phyloP scores from a whole-genome alignment of 2,329 filamentous ascomycete species.

The Fusarium metavorans region DNA sequence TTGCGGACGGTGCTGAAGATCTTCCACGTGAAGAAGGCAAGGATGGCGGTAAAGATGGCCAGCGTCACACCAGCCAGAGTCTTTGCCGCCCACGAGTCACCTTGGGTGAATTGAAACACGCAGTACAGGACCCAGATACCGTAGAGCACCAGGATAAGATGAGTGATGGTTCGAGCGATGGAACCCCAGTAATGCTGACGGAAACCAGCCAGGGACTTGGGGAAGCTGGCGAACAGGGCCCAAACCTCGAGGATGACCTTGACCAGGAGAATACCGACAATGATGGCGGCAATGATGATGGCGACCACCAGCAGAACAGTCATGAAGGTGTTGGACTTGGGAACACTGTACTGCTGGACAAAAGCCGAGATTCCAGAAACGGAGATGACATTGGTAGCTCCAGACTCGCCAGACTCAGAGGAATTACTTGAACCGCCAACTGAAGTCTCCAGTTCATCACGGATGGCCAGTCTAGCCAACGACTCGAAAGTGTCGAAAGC shows the following conservation, averaged over 20 bases:
- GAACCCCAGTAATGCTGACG: conserved; percentile 97
- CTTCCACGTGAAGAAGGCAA: conserved; percentile 86
- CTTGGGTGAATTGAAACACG: conserved; percentile 92
- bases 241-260: conserved; percentile 93
- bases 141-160: conserved; percentile 90
- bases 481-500: conserved; percentile 58
- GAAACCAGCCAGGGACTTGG: conserved; percentile 83
- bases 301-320: conserved; percentile 90
- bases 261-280: conserved; percentile 86
- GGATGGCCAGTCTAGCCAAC: conserved; percentile 66
- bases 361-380: conserved; percentile 85
- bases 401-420: conserved; percentile 42
- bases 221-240: conserved; percentile 90
- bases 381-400: conserved; percentile 54
- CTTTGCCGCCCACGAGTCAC: conserved; percentile 95
- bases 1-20: conserved; percentile 82
- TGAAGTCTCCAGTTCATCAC: conserved; percentile 65
- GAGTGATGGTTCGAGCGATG: conserved; percentile 88
- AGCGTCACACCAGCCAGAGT: conserved; percentile 85
- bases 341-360: conserved; percentile 86
- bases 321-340: conserved; percentile 94
- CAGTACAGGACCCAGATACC: conserved; percentile 97
- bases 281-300: conserved; percentile 85
- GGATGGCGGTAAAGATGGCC: conserved; percentile 80
- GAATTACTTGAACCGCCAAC: conserved; percentile 53